Evolutionary conservation across 495 filamentous ascomycete genomes (phyloP).

Genomic region (Cercophora sp.): DNA sequence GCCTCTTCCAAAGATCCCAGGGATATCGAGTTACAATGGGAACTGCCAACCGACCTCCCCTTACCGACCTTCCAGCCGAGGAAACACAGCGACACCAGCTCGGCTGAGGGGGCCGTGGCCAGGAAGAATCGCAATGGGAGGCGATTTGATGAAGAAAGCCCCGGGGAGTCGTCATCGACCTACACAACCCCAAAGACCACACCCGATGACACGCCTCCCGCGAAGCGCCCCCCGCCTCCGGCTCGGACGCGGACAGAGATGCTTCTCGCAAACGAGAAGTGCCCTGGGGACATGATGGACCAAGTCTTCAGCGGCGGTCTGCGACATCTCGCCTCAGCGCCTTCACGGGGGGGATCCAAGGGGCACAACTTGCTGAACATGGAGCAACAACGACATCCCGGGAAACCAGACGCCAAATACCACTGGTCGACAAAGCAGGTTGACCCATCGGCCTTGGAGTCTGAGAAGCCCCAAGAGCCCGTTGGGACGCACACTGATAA

Average conservation of each 20-base stretch:
- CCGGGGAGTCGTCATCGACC: too few relatives aligned
- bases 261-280: not conserved
- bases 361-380: conserved; percentile 16
- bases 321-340: conserved; percentile 7
- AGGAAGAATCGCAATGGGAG: too few relatives aligned
- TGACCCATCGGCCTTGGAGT: not conserved
- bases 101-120: too few relatives aligned
- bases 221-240: not conserved
- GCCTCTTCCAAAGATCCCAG: too few relatives aligned
- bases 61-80: too few relatives aligned
- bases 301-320: conserved; percentile 1
- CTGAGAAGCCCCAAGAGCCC: not conserved
- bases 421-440: conserved; percentile 9
- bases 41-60: too few relatives aligned
- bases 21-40: too few relatives aligned
- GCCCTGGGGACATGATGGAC: not conserved
- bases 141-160: too few relatives aligned
- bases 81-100: too few relatives aligned
- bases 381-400: conserved; percentile 30
- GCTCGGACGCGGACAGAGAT: not conserved
- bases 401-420: conserved; percentile 22
- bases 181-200: not conserved
- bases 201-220: not conserved
- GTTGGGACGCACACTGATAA: not conserved
- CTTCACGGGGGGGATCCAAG: conserved; percentile 19